Conservation (phyloP, 495 filamentous ascomycete genomes). For the Chlorociboria aeruginascens region DNA sequence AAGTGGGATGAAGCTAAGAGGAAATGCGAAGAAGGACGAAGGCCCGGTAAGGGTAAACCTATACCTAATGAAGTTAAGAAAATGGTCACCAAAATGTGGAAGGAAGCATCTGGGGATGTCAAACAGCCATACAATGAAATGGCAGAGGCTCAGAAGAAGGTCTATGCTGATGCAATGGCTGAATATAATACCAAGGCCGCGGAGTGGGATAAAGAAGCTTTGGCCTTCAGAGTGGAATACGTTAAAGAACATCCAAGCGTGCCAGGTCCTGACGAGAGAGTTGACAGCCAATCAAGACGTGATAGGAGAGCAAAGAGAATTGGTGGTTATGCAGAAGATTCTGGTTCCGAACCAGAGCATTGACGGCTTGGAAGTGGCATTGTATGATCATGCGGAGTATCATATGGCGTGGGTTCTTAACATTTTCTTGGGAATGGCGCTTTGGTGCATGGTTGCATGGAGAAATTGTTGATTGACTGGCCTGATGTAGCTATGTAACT, state of each 20-base stretch:
- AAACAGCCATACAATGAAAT: conserved; percentile 65
- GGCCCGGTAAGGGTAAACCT: conserved; percentile 50
- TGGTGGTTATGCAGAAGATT: conserved; percentile 21
- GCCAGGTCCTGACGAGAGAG: conserved; percentile 23
- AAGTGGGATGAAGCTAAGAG: conserved; percentile 64
- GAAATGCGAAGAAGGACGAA: conserved; percentile 55
- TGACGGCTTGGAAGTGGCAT: background rate
- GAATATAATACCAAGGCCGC: conserved; percentile 43
- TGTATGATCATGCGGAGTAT: background rate
- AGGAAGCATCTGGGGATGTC: conserved; percentile 51
- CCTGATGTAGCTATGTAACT: no score
- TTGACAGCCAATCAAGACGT: conserved; percentile 15
- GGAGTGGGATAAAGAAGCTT: conserved; percentile 60
- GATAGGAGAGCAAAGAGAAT: conserved; percentile 19
- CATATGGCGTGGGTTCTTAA: no score
- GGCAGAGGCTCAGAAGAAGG: conserved; percentile 52
- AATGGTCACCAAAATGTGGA: conserved; percentile 82
- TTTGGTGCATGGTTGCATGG: no score
- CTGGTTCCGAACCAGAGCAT: conserved; percentile 13
- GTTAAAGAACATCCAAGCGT: conserved; percentile 45
- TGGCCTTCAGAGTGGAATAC: conserved; percentile 47
- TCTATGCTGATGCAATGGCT: conserved; percentile 42
- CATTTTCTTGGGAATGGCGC: no score
- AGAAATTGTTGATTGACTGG: no score
- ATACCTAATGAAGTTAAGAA: conserved; percentile 71